phyloP scores from a whole-genome alignment of 208 protist genomes.

The Crithidia brevicula region DNA sequence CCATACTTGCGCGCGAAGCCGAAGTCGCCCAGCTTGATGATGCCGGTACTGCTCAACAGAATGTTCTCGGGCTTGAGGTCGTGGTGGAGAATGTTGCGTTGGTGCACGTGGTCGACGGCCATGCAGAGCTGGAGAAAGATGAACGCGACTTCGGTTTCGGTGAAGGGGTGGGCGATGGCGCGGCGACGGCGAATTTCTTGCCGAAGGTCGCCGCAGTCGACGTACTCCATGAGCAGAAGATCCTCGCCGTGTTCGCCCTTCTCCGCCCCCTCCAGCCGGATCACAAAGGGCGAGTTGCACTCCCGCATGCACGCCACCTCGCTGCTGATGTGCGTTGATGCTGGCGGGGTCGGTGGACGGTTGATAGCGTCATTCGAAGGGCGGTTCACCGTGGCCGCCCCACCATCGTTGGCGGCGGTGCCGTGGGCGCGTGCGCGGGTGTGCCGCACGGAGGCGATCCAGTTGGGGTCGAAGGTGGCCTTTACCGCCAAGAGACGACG shows the following conservation, averaged over 20 bases:
- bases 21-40: slow-evolving; percentile 86
- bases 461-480: slow-evolving; percentile 26
- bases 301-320: slow-evolving; percentile 37
- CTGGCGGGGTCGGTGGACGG: too few relatives aligned
- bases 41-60: slow-evolving; percentile 68
- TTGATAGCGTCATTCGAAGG: too few relatives aligned
- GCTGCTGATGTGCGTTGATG: slow-evolving; percentile 23
- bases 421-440: slow-evolving; percentile 6
- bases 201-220: slow-evolving; percentile 68
- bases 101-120: slow-evolving; percentile 80
- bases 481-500: slow-evolving; percentile 33
- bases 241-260: slow-evolving; percentile 44
- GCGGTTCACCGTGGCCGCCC: slow-evolving; percentile 4
- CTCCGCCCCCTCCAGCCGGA: slow-evolving; percentile 22
- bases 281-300: slow-evolving; percentile 35
- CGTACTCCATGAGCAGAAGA: slow-evolving; percentile 76
- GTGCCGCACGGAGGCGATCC: slow-evolving; percentile 18
- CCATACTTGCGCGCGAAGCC: slow-evolving; percentile 58
- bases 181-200: slow-evolving; percentile 56
- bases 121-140: slow-evolving; percentile 72
- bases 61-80: slow-evolving; percentile 95
- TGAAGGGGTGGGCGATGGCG: slow-evolving; percentile 31
- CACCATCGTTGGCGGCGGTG: slow-evolving; percentile 20
- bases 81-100: slow-evolving; percentile 81
- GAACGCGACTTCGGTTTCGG: slow-evolving; percentile 56